phyloP scores from a whole-genome alignment of 169 alveolate genomes.

The Ichthyophthirius multifiliis region DNA sequence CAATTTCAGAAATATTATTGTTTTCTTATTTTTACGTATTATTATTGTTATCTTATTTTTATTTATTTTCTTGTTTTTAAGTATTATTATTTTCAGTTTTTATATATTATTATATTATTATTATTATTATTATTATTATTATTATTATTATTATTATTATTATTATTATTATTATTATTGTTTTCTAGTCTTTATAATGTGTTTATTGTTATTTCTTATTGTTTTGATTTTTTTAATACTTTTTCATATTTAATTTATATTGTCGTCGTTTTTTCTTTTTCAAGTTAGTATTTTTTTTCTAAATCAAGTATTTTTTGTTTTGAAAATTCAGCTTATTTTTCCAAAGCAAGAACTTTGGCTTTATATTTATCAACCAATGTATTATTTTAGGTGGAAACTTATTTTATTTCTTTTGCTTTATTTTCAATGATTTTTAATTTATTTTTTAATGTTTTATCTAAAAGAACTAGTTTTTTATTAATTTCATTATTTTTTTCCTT shows the following conservation, averaged over 20 bases:
- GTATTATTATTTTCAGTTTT: background rate
- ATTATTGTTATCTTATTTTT: background rate
- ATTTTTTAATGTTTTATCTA: background rate
- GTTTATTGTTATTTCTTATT: background rate
- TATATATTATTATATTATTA: too few species aligned
- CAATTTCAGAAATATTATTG: background rate
- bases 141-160: too few species aligned
- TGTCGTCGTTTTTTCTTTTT: background rate
- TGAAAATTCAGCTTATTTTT: background rate
- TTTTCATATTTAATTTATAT: background rate
- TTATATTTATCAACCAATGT: background rate
- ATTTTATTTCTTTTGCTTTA: background rate
- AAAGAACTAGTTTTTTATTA: background rate
- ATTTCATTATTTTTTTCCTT: background rate
- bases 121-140: too few species aligned
- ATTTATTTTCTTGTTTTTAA: background rate
- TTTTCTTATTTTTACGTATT: background rate
- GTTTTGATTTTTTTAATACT: background rate
- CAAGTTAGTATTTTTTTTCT: background rate
- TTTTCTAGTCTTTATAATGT: too few species aligned
- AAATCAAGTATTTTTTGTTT: background rate
- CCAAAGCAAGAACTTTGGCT: background rate
- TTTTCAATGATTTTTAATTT: background rate
- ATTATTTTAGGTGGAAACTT: background rate
- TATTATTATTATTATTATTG: too few species aligned